Conservation (phyloP, 345 rosid genomes). For the Gossypium turneri region DNA sequence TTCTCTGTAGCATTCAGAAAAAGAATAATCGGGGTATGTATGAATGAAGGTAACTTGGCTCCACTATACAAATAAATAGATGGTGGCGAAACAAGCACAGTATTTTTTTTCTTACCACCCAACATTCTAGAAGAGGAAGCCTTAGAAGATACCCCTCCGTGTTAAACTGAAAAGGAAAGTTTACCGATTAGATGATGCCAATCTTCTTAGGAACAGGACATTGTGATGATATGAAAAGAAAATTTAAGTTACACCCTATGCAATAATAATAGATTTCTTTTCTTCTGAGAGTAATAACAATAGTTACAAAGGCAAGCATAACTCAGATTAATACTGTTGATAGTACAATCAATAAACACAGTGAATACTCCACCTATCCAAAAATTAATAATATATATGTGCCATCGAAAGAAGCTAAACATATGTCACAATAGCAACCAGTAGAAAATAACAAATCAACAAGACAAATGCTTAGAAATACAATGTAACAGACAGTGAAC, state of each 20-base stretch:
- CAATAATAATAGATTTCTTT: background rate
- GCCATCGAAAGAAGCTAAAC: too few relatives aligned
- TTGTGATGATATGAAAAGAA: background rate
- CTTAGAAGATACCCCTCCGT: constrained; percentile 52
- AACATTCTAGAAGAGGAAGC: constrained; percentile 81
- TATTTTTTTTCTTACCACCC: constrained; percentile 71
- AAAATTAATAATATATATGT: background rate
- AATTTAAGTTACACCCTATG: background rate
- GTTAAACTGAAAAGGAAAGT: constrained; percentile 53
- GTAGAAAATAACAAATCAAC: too few relatives aligned
- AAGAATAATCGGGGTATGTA: background rate
- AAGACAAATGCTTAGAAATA: too few relatives aligned
- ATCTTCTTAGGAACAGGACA: background rate
- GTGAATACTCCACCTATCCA: background rate
- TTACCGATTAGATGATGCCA: constrained; percentile 1
- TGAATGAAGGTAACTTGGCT: background rate
- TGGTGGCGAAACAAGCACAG: background rate
- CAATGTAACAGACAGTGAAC: too few relatives aligned
- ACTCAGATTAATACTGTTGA: background rate
- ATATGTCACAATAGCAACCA: too few relatives aligned
- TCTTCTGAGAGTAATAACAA: too few relatives aligned
- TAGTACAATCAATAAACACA: background rate
- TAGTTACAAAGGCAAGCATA: background rate
- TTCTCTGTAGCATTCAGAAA: background rate
- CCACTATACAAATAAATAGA: background rate